Conservation (phyloP, 495 filamentous ascomycete genomes). For the Bacidia gigantensis region DNA sequence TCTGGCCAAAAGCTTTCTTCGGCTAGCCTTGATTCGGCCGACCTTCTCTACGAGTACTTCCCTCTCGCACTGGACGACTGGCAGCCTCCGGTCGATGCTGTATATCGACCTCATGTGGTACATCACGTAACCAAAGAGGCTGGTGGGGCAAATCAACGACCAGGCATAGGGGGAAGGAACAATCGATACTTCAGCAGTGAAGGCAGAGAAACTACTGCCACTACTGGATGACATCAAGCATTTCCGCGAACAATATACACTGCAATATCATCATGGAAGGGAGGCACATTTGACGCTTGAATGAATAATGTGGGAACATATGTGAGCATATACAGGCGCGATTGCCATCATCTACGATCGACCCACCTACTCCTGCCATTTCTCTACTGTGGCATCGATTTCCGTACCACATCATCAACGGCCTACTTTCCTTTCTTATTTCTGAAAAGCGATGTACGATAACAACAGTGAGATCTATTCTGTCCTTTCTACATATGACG, state of each 20-base stretch:
- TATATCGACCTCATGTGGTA: constrained; percentile 85
- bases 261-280: too few relatives aligned
- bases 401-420: too few relatives aligned
- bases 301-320: background rate
- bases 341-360: too few relatives aligned
- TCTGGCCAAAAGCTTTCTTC: constrained; percentile 26
- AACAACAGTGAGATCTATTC: background rate
- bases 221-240: background rate
- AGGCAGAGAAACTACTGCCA: background rate
- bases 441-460: background rate
- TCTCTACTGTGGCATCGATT: too few relatives aligned
- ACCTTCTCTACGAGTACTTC: constrained; percentile 84
- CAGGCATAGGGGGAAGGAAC: constrained; percentile 8
- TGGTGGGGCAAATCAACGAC: background rate
- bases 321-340: background rate
- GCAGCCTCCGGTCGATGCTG: constrained; percentile 82
- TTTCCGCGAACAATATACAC: background rate
- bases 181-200: constrained; percentile 21
- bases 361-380: too few relatives aligned
- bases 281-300: too few relatives aligned
- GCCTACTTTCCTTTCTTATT: too few relatives aligned
- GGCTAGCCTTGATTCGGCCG: constrained; percentile 45
- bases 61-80: constrained; percentile 80
- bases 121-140: constrained; percentile 45
- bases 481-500: background rate